Evolutionary conservation across 805 yeast species (phyloP).

Genomic region (Hemisphaericaspora nanyangensis): DNA sequence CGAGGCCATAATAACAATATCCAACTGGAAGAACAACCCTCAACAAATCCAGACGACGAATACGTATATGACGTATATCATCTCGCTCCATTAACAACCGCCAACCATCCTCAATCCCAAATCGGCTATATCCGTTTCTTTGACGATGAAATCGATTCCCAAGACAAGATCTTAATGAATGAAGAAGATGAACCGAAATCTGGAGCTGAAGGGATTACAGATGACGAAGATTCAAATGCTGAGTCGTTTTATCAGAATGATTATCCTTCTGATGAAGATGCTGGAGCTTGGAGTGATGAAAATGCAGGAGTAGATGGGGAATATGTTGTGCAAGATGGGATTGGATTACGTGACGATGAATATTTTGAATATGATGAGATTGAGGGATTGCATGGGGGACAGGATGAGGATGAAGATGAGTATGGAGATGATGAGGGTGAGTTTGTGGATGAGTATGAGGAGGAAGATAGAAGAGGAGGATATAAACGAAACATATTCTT

Average conservation of each 20-base stretch:
- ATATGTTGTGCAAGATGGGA: conserved; percentile 9
- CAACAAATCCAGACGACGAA: conserved; percentile 5
- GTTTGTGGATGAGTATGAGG: conserved; percentile 30
- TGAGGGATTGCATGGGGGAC: conserved; percentile 9
- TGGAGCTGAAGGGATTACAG: conserved; percentile 37
- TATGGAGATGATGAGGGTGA: conserved; percentile 53
- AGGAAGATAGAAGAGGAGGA: conserved; percentile 4
- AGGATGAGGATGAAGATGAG: conserved; percentile 5
- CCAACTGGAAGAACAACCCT: not conserved
- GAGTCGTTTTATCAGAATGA: conserved; percentile 91
- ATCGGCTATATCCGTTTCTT: conserved; percentile 53
- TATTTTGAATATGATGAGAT: conserved; percentile 29
- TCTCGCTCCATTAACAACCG: conserved; percentile 38
- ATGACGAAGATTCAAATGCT: conserved; percentile 84
- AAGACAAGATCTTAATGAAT: conserved; percentile 12
- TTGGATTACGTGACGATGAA: conserved; percentile 18
- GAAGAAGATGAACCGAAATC: conserved; percentile 35
- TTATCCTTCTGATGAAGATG: conserved; percentile 92
- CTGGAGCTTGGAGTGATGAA: conserved; percentile 20
- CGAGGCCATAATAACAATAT: conserved; percentile 1
- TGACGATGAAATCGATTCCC: conserved; percentile 48
- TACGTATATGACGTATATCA: conserved; percentile 89
- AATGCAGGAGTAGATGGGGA: conserved; percentile 16
- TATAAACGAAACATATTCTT: conserved; percentile 52
- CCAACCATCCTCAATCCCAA: conserved; percentile 44